Percentiles rank a stretch among this genome's conserved stretches.
Conservation (phyloP, 768 basidiomycete genomes). For the Leccinum variicolor region DNA sequence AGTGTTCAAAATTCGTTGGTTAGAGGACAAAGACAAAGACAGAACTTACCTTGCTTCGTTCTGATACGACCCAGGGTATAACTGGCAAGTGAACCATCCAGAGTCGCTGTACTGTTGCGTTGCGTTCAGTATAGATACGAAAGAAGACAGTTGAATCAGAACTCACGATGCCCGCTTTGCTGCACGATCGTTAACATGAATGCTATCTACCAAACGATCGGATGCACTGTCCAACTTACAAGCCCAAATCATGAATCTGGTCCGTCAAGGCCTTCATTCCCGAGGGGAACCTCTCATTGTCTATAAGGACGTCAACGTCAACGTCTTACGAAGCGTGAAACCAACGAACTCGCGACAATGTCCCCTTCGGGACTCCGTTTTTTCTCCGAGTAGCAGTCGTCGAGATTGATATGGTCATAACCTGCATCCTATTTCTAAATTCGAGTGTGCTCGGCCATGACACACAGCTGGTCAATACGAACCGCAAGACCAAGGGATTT, state of each 20-base stretch:
- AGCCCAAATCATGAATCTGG: slow-evolving; percentile 51
- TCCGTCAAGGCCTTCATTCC: slow-evolving; percentile 59
- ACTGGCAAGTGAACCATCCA: slow-evolving; percentile 64
- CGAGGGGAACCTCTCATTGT: slow-evolving; percentile 48
- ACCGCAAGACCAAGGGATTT: slow-evolving; percentile 51
- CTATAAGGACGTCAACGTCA: slow-evolving; percentile 27
- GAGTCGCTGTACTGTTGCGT: slow-evolving; percentile 56
- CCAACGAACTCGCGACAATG: slow-evolving; percentile 49
- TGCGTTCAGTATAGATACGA: neutral
- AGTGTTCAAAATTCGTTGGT: neutral
- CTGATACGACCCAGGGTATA: slow-evolving; percentile 63
- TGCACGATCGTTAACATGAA: slow-evolving; percentile 18
- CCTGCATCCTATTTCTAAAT: slow-evolving; percentile 45
- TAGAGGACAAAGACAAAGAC: neutral
- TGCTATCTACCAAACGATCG: neutral
- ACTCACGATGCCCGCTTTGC: slow-evolving; percentile 61
- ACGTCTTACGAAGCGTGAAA: neutral
- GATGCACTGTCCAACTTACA: slow-evolving; percentile 38
- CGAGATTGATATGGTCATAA: slow-evolving; percentile 57
- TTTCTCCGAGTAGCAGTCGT: slow-evolving; percentile 65
- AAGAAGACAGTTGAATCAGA: neutral
- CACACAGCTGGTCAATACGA: slow-evolving; percentile 6
- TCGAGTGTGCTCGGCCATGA: neutral
- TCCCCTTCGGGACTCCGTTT: slow-evolving; percentile 47
- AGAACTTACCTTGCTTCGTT: slow-evolving; percentile 52